A percentile compares a stretch with the other conserved stretches of the same genome.
phyloP scores from a whole-genome alignment of 1,284 basidiomycete genomes.

The Xerocomus amazonicus region DNA sequence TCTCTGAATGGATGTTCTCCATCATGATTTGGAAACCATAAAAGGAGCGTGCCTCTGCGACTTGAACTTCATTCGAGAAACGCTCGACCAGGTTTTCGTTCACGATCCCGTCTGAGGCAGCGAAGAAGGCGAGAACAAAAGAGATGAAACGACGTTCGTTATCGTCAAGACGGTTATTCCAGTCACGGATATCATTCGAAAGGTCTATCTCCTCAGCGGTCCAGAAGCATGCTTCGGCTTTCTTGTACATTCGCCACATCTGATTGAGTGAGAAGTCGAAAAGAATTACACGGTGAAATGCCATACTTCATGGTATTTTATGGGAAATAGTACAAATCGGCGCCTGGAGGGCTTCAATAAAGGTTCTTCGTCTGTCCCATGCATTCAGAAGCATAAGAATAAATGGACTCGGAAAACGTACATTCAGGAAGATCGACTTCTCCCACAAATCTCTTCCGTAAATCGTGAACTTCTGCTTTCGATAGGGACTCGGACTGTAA shows the following conservation, averaged over 20 bases:
- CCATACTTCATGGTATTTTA: constrained; percentile 84
- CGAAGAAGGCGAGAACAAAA: constrained; percentile 95
- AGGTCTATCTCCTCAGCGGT: constrained; percentile 98
- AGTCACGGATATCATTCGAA: constrained; percentile 88
- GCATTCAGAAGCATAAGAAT: no score
- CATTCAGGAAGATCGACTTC: constrained; percentile 63
- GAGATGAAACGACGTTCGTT: constrained; percentile 96
- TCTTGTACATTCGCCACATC: constrained; percentile 98
- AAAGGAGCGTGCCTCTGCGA: constrained; percentile 94
- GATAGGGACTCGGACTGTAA: neutral
- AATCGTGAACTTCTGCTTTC: neutral
- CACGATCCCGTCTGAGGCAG: constrained; percentile 96
- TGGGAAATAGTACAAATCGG: constrained; percentile 92
- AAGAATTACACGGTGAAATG: neutral
- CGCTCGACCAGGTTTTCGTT: constrained; percentile 97
- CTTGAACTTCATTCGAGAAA: constrained; percentile 93
- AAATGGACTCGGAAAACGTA: constrained; percentile 31
- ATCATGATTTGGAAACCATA: constrained; percentile 99
- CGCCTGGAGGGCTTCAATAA: constrained; percentile 74
- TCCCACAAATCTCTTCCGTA: constrained; percentile 48
- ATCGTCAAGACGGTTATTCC: constrained; percentile 88
- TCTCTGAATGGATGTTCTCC: constrained; percentile 97
- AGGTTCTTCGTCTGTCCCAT: constrained; percentile 65
- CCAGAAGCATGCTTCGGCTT: constrained; percentile 92
- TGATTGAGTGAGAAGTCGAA: constrained; percentile 31